Base-by-base conservation (phyloP, 2,329 filamentous ascomycete species). In the Trichoderma brevicompactum region DNA sequence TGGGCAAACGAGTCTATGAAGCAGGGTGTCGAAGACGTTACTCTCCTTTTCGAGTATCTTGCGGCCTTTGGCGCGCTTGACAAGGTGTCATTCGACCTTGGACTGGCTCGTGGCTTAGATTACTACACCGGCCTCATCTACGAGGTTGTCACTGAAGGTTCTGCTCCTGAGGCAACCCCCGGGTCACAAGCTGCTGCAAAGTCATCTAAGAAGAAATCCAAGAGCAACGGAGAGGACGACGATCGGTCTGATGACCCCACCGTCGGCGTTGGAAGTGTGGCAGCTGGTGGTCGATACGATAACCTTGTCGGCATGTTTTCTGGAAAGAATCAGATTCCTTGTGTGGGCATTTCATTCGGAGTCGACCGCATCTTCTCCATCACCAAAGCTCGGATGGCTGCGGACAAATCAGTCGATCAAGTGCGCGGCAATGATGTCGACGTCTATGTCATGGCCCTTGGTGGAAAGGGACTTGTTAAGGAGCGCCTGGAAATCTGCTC, bases 331-430 rank as follows among this genome's bases (percentile, higher is more conserved):
- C 89, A 94, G 75, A 92, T 97, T 64, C 94, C 77, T 19, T 81
- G 78, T 58, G 77, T 79, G 9, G 76, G 77, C 60, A 91, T 96
- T 70, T 97, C 94, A 1, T 97, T 98, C 74, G 94, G 94, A 64
- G 92, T 97, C 55, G 94, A 98, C 78, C 89, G 94, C 71, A 97
- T 98, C 74, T 97, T 96, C 80, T 92, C 91, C 71, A 94, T 97
- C 74, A 92, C 90, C 69, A 94, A 96, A 77, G 89, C 92, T 12
- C 85, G 89, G 55, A 84, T 92, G 74, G 87, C 86, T 67, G 85
- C 83, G 64, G 85, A 87, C 65, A 82, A 86, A 70, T 87, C 86
- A 68, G 85, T 84, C 65, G 85, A 87, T 65, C 61, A 83, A 85
- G 72, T 84, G 60, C 82, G 91, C 68, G 83, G 84, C 69, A 92